Evolutionary conservation across 1,284 basidiomycete species (phyloP).

Genomic region (Farysia itapuensis): DNA sequence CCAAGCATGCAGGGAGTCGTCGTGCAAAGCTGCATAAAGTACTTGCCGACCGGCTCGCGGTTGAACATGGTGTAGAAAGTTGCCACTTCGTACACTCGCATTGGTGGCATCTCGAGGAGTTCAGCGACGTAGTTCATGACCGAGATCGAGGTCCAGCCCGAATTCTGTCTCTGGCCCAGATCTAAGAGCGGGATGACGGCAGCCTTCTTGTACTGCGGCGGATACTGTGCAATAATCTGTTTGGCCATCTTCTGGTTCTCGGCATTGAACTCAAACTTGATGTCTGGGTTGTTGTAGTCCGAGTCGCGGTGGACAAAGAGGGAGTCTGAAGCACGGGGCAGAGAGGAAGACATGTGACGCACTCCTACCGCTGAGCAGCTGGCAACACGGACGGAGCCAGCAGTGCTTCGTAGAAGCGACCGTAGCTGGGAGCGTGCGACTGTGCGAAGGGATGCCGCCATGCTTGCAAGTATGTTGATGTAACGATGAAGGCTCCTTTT

Average conservation of each 20-base stretch:
- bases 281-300: slow-evolving; percentile 72
- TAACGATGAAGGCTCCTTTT: no score
- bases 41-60: slow-evolving; percentile 82
- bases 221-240: slow-evolving; percentile 89
- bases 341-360: slow-evolving; percentile 37
- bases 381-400: no score
- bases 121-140: slow-evolving; percentile 96
- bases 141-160: slow-evolving; percentile 96
- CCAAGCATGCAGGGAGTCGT: slow-evolving; percentile 98
- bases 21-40: slow-evolving; percentile 98
- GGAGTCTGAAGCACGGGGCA: slow-evolving; percentile 44
- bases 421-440: no score
- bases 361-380: slow-evolving; percentile 13
- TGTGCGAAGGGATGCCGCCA: no score
- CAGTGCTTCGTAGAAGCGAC: no score
- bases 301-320: slow-evolving; percentile 77
- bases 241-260: slow-evolving; percentile 82
- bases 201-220: slow-evolving; percentile 90
- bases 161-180: slow-evolving; percentile 94
- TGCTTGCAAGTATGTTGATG: no score
- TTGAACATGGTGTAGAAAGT: slow-evolving; percentile 97
- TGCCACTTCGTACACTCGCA: slow-evolving; percentile 99
- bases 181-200: slow-evolving; percentile 96
- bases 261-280: slow-evolving; percentile 82
- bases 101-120: slow-evolving; percentile 88